Evolutionary conservation across 2,329 filamentous ascomycete species (phyloP).

Genomic region (Nakataea oryzae): DNA sequence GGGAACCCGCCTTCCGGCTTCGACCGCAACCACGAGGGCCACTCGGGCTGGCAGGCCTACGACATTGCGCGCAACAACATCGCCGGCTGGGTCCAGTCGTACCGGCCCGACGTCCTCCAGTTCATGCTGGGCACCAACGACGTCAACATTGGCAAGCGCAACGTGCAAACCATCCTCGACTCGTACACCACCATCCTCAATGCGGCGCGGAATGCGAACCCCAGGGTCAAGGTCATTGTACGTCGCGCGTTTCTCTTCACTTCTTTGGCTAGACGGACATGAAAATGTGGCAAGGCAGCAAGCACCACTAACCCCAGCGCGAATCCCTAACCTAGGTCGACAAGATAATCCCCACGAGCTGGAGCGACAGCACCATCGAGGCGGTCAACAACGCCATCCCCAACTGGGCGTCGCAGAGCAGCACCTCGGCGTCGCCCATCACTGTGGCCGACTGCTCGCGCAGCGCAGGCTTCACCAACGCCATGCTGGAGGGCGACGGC

Average conservation of each 20-base stretch:
- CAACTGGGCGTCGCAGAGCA: conserved; percentile 22
- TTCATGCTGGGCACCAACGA: conserved; percentile 37
- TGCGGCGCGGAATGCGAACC: conserved; percentile 23
- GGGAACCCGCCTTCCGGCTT: conserved; percentile 19
- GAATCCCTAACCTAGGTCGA: conserved; percentile 19
- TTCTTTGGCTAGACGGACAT: not conserved
- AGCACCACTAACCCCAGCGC: no score
- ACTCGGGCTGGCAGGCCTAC: conserved; percentile 30
- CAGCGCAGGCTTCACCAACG: conserved; percentile 17
- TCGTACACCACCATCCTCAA: conserved; percentile 27
- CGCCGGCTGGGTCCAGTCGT: conserved; percentile 23
- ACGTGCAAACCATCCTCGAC: conserved; percentile 20
- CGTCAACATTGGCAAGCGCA: conserved; percentile 18
- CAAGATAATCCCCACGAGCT: conserved; percentile 25
- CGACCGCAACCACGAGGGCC: conserved; percentile 30
- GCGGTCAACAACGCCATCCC: conserved; percentile 12
- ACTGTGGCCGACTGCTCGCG: conserved; percentile 25
- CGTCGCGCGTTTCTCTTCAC: conserved; percentile 5
- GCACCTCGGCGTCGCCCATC: conserved; percentile 26
- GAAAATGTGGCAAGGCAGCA: no score
- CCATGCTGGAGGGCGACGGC: conserved; percentile 24
- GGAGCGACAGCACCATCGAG: conserved; percentile 14
- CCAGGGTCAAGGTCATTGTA: conserved; percentile 28
- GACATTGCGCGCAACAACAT: conserved; percentile 31
- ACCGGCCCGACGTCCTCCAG: conserved; percentile 29